phyloP scores from a whole-genome alignment of 176 grass and related monocot species.

The Eragrostis nindensis region DNA sequence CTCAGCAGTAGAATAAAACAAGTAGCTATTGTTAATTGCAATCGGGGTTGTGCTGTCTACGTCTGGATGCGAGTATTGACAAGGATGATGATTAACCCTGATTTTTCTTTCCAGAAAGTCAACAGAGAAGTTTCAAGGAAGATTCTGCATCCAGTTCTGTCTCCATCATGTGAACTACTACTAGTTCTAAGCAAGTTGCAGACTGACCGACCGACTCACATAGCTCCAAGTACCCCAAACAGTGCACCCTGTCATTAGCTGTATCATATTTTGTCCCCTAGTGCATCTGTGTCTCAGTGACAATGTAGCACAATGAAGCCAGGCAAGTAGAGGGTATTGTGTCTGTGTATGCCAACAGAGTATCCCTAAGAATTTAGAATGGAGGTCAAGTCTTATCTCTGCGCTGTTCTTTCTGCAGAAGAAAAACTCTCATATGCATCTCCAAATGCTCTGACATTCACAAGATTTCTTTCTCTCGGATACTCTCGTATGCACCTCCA shows the following conservation, averaged over 20 bases:
- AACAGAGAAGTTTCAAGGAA: constrained; percentile 7
- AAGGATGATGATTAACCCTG: neutral
- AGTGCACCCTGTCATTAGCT: neutral
- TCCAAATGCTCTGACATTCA: too few relatives aligned
- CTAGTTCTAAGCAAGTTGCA: neutral
- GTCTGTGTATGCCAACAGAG: neutral
- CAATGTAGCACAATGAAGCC: neutral
- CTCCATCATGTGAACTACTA: constrained; percentile 25
- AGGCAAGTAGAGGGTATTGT: neutral
- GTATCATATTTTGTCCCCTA: neutral
- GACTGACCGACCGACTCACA: neutral
- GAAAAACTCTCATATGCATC: too few relatives aligned
- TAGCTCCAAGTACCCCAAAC: neutral
- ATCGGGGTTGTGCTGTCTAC: constrained; percentile 6
- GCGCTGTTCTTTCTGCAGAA: neutral
- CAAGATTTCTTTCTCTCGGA: too few relatives aligned
- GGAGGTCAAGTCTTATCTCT: neutral
- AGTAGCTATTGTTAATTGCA: constrained; percentile 16
- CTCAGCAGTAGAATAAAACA: neutral
- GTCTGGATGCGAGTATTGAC: neutral
- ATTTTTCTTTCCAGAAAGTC: neutral
- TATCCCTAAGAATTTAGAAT: neutral
- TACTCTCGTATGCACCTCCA: neutral
- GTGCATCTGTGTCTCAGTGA: constrained; percentile 1
- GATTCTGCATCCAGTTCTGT: constrained; percentile 8